These are phyloP conservation scores for Aureobasidium sp. DNA, from an alignment of 2,329 filamentous ascomycete species.

Conservation along the genomic window DNA sequence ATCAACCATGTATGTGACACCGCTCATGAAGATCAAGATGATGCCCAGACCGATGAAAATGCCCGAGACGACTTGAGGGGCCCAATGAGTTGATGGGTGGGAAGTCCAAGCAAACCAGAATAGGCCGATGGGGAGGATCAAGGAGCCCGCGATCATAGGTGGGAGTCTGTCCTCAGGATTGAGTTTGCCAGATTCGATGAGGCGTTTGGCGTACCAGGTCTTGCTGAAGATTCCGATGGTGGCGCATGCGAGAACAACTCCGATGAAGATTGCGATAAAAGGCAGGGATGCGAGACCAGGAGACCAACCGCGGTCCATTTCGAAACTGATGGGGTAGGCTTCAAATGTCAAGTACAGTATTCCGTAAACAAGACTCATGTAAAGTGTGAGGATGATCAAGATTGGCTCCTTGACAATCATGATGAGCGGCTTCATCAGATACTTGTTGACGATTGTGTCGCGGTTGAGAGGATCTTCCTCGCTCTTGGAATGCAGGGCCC, in stretches of 20 bases:
- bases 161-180: constrained; percentile 37
- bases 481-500: constrained; percentile 36
- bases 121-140: constrained; percentile 32
- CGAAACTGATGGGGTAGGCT: constrained; percentile 39
- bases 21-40: constrained; percentile 13
- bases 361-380: constrained; percentile 29
- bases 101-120: constrained; percentile 16
- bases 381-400: constrained; percentile 20
- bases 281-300: constrained; percentile 32
- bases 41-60: constrained; percentile 14
- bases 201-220: constrained; percentile 28
- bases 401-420: constrained; percentile 22
- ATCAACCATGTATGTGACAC: constrained; percentile 25
- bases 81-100: background rate
- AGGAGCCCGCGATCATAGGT: constrained; percentile 41
- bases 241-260: constrained; percentile 24
- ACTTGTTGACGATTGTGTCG: constrained; percentile 8
- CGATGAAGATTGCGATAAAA: constrained; percentile 32
- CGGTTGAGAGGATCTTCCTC: constrained; percentile 10
- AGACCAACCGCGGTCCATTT: constrained; percentile 32
- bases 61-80: constrained; percentile 12
- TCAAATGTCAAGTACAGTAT: constrained; percentile 39
- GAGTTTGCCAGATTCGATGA: constrained; percentile 25
- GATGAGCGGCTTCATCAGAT: constrained; percentile 16
- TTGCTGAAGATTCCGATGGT: constrained; percentile 26